A percentile compares a stretch with the other conserved stretches of the same genome.
Evolutionary conservation across 345 rosid genomes (phyloP).

Genomic region (Hirschfeldia incana): DNA sequence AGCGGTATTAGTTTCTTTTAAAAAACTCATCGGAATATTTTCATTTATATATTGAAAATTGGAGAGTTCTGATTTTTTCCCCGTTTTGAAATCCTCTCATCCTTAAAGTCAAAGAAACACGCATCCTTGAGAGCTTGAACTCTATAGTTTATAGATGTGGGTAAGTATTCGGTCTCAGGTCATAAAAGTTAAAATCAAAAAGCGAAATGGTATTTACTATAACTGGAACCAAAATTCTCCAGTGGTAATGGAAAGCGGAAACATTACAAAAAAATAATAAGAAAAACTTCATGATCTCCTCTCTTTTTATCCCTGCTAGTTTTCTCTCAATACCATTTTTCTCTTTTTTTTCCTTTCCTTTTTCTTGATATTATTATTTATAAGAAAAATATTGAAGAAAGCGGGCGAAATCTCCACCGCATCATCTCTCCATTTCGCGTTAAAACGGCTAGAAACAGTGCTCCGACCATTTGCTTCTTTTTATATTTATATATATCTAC

Average conservation of each 20-base stretch:
- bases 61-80: neutral
- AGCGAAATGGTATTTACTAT: slow-evolving; percentile 33
- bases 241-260: slow-evolving; percentile 10
- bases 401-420: slow-evolving; percentile 44
- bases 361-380: neutral
- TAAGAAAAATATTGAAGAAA: slow-evolving; percentile 24
- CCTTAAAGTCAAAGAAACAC: neutral
- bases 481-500: neutral
- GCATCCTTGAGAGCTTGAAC: neutral
- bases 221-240: slow-evolving; percentile 39
- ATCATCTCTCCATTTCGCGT: slow-evolving; percentile 37
- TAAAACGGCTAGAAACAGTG: slow-evolving; percentile 12
- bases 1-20: neutral
- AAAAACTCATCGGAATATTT: too few relatives aligned
- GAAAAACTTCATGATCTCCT: slow-evolving; percentile 10
- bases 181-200: neutral
- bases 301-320: neutral
- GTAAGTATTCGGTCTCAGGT: neutral
- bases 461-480: slow-evolving; percentile 31
- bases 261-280: neutral
- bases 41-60: neutral
- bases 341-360: neutral
- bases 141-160: neutral
- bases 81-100: neutral
- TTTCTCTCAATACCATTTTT: slow-evolving; percentile 26